Base-by-base conservation (phyloP, 2,329 filamentous ascomycete species). In the Ceratocystiopsis brevicomis region DNA sequence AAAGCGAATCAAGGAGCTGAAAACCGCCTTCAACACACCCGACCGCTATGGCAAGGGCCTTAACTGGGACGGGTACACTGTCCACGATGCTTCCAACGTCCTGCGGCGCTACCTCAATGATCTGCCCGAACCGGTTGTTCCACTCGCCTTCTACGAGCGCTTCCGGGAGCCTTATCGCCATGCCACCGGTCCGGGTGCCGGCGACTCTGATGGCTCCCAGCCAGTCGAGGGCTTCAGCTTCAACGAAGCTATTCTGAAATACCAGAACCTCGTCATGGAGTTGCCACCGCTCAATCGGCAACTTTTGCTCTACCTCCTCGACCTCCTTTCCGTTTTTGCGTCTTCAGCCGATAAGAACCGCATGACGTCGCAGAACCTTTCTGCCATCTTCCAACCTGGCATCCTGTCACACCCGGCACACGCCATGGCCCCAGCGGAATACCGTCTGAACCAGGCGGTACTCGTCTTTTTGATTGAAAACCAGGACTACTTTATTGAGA, bases 381-480 rank as follows among this genome's bases (percentile, higher is more conserved):
- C 90, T 11, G 88, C 90, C 45, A 98, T 98, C 55, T 98, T 98
- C 58, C 90, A 98, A 58, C 90, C 90, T 0, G 90, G 90, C 44
- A 82, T 98, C 64, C 71, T 98, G 14, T 95, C 87, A 2, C 90
- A 98, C 58, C 90, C 90, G 1, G 68, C 74, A 47, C 90, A 98
- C 58, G 87, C 93, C 55, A 96, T 98, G 88, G 79, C 85, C 1
- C 90, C 90, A 0, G 75, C 82, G 45, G 88, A 96, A 56, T 98
- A 98, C 58, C 78, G 85, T 32, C 67, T 98, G 6, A 96, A 92
- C 57, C 90, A 98, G 67, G 88, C 90, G 54, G 88, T 98, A 17
- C 71, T 98, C 49, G 94, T 98, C 41, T 98, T 98, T 60, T 65
- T 98, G 52, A 98, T 98, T 51, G 87, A 96, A 57, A 94, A 98